Percentiles rank a stretch among this genome's conserved stretches.
phyloP scores from a whole-genome alignment of 495 filamentous ascomycete species.

The Podospora comata region DNA sequence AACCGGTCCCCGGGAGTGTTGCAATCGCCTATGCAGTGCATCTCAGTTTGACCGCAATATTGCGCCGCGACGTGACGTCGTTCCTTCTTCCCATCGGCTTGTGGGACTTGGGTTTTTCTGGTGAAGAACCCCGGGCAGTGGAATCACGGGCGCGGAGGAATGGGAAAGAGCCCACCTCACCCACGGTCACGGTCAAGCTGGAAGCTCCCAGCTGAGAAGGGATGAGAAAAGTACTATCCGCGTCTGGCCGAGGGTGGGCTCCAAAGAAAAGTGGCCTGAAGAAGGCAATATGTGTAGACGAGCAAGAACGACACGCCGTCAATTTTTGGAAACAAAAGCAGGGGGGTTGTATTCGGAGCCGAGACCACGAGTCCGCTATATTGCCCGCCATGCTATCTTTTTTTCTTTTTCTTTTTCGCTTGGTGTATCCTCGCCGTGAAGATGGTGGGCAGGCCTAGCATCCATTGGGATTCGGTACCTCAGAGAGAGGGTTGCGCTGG shows the following conservation, averaged over 20 bases:
- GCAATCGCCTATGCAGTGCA: slow-evolving; percentile 30
- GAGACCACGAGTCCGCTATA: slow-evolving; percentile 23
- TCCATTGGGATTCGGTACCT: not conserved
- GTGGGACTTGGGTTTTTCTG: slow-evolving; percentile 8
- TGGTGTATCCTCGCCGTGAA: slow-evolving; percentile 16
- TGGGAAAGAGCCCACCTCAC: not conserved
- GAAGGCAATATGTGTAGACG: slow-evolving; percentile 1
- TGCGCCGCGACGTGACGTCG: slow-evolving; percentile 15
- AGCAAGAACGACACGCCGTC: not conserved
- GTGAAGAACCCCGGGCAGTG: slow-evolving; percentile 17
- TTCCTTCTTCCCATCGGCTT: slow-evolving; percentile 3
- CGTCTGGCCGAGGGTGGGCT: slow-evolving; percentile 3
- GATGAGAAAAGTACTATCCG: not conserved
- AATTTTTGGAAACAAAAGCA: slow-evolving; percentile 26
- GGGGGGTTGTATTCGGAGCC: slow-evolving; percentile 23
- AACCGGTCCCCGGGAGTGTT: slow-evolving; percentile 23
- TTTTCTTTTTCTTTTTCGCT: not conserved
- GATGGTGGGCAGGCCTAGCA: slow-evolving; percentile 10
- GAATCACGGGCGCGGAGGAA: not conserved
- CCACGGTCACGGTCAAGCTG: not conserved
- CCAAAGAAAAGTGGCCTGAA: not conserved
- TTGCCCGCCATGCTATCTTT: slow-evolving; percentile 23
- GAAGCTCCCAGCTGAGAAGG: slow-evolving; percentile 1
- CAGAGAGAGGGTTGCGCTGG: not conserved
- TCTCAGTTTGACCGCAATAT: slow-evolving; percentile 23